Conservation (phyloP, 73 alveolate genomes). For the Tetrahymena elliotti region DNA sequence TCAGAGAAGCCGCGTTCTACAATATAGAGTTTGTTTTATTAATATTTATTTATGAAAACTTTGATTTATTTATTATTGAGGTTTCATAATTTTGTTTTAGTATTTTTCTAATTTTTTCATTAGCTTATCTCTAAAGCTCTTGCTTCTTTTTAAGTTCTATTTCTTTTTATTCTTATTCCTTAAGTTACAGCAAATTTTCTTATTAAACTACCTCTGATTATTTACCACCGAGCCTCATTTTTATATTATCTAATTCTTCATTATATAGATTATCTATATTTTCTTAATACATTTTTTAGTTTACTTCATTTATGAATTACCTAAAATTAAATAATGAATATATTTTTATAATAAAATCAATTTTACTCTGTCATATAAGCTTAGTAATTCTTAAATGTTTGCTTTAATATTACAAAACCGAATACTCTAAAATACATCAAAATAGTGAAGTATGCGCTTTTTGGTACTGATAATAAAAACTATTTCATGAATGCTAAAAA, state of each 20-base stretch:
- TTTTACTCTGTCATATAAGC: neutral
- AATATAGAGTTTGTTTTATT: neutral
- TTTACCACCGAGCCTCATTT: neutral
- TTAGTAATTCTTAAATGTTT: neutral
- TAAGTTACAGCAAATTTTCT: neutral
- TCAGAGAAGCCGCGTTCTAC: neutral
- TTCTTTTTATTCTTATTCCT: neutral
- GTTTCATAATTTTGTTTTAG: neutral
- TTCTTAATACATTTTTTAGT: neutral
- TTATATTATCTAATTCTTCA: neutral
- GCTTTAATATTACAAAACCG: neutral
- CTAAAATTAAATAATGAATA: neutral
- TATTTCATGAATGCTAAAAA: neutral
- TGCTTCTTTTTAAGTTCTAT: neutral
- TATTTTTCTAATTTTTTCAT: neutral
- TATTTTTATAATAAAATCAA: neutral
- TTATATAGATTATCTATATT: neutral
- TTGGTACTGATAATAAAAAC: neutral
- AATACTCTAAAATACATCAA: neutral
- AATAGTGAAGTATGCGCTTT: neutral
- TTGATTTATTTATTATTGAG: neutral
- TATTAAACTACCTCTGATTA: neutral
- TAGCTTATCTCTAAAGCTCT: neutral
- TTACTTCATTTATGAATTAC: neutral
- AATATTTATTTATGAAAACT: neutral